Conservation (phyloP, 2,329 filamentous ascomycete genomes). For the Podosphaera aphanis region DNA sequence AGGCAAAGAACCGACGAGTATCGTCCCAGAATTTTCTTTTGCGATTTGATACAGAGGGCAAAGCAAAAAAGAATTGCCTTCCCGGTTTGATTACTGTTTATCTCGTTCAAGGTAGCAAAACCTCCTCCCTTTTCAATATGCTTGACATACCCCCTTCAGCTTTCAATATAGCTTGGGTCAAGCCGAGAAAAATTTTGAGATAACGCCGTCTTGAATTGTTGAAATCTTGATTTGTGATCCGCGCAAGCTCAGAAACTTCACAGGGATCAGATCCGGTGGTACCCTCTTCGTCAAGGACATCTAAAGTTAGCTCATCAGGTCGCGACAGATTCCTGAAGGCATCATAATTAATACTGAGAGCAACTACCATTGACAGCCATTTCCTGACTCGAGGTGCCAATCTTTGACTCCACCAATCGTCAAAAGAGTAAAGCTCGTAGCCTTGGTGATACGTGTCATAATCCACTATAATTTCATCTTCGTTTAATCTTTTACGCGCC, state of each 20-base stretch:
- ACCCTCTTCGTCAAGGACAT: not conserved
- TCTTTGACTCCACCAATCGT: not conserved
- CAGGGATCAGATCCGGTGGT: not conserved
- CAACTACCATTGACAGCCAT: not conserved
- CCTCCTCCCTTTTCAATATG: not conserved
- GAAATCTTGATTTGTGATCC: conserved; percentile 27
- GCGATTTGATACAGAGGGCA: not conserved
- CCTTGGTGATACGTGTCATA: not conserved
- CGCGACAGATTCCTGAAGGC: not conserved
- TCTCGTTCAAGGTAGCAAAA: not conserved
- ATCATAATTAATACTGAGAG: not conserved
- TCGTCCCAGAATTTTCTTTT: not conserved
- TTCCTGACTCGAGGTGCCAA: not conserved
- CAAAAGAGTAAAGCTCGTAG: not conserved
- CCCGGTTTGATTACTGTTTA: not conserved
- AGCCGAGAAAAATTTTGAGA: not conserved
- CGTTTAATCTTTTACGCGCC: not conserved
- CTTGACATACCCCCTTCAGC: not conserved
- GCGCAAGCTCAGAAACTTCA: not conserved
- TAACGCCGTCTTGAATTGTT: not conserved
- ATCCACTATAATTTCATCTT: not conserved
- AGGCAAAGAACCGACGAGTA: not conserved
- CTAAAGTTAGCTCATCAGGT: not conserved
- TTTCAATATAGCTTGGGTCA: not conserved
- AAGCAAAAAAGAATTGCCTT: not conserved